Evolutionary conservation across 768 basidiomycete genomes (phyloP).

Genomic region (Boletellus sp.): DNA sequence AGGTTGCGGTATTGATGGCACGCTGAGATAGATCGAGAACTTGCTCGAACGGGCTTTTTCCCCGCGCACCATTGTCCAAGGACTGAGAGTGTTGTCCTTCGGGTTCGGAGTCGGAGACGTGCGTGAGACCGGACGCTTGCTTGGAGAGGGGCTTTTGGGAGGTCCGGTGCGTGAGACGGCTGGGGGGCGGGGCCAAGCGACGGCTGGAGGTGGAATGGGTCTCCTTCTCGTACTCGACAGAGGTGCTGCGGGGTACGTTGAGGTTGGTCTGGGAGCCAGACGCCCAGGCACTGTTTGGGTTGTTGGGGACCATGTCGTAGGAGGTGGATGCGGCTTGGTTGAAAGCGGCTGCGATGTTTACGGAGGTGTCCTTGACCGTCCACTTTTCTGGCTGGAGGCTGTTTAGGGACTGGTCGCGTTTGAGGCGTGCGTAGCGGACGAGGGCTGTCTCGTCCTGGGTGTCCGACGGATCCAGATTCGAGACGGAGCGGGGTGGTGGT

Average conservation of each 20-base stretch:
- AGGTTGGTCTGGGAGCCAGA: conserved; percentile 49
- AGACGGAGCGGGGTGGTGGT: conserved; percentile 26
- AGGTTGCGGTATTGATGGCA: conserved; percentile 49
- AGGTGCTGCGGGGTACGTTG: conserved; percentile 65
- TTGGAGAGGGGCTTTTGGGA: conserved; percentile 52
- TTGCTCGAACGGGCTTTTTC: conserved; percentile 66
- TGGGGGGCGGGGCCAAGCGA: conserved; percentile 63
- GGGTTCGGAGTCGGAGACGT: conserved; percentile 68
- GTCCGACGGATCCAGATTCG: conserved; percentile 41
- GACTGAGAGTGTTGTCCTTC: conserved; percentile 41
- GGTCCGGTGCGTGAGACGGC: conserved; percentile 36
- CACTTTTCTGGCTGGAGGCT: conserved; percentile 59
- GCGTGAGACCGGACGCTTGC: conserved; percentile 42
- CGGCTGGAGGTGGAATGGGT: conserved; percentile 51
- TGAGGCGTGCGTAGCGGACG: conserved; percentile 46
- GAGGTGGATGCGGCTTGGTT: conserved; percentile 56
- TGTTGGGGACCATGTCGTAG: conserved; percentile 41
- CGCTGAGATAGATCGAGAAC: conserved; percentile 55
- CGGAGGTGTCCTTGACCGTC: conserved; percentile 78
- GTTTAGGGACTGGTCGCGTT: conserved; percentile 38
- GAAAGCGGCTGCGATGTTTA: conserved; percentile 82
- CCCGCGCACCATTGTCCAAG: conserved; percentile 42
- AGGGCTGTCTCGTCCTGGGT: conserved; percentile 44
- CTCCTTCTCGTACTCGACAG: conserved; percentile 75
- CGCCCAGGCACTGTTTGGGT: conserved; percentile 65